Evolutionary conservation across 1,284 basidiomycete genomes (phyloP), one percentile per base, ranked within the genome.

Genomic region (Sphagnurus paluster): DNA sequence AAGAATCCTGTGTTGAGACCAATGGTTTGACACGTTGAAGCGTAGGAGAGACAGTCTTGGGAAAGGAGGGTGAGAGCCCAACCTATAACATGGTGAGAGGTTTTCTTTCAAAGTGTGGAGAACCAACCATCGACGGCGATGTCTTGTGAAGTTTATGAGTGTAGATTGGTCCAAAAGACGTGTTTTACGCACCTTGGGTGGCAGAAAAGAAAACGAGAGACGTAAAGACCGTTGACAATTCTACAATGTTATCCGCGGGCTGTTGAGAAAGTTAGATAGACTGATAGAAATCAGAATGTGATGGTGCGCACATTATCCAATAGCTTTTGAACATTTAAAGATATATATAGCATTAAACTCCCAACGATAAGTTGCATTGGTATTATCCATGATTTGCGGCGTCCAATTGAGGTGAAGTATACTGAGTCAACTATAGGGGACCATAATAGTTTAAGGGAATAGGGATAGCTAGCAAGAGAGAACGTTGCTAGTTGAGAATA

Each of bases 61-160:
- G 96, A 98, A 44, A 99, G 82, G 35, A 99, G 82, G 2, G 94
- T 98, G 44, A 99, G 78, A 6, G 97, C 97, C 97, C 97, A 99
- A 32, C 94, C 90, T 89, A 51, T 30, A 39, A 39, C 47, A 14
- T 23, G 30, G 53, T 64, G n/a, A 46, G 32, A 16, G 28, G 19
- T 19, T 9, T 24, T 6, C n/a, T 29, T 11, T 26, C 9, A 10
- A 20, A 36, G 11, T n/a, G 2, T 38, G 9, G 14, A 6, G 5
- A 26, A 37, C 49, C 35, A 53, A 89, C 90, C 96, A 61, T 99
- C 96, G 14, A 99, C 96, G 38, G 96, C 96, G 53, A 98, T 98
- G 66, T 99, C 96, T 91, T 4, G 20, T 11, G 20, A 55, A 6
- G 9, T 57, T 50, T 14, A 59, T 37, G 35, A 34, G 41, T 33